phyloP scores from a whole-genome alignment of 805 yeast species.

The Clavispora phyllophila region DNA sequence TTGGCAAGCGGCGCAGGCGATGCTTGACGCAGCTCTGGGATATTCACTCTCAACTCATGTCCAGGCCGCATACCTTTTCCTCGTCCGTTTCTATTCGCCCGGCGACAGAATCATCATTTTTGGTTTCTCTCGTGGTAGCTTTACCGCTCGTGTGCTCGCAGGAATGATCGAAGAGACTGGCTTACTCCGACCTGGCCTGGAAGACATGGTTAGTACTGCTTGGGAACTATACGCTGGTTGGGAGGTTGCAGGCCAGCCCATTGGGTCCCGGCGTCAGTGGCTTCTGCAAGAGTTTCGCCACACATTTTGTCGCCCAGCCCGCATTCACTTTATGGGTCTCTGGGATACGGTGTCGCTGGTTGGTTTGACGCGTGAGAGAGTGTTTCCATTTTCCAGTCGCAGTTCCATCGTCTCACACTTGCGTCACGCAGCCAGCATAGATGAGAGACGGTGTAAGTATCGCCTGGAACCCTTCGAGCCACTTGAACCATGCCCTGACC shows the following conservation, averaged over 20 bases:
- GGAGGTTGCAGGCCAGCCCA: conserved; percentile 27
- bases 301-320: conserved; percentile 46
- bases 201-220: conserved; percentile 52
- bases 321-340: conserved; percentile 56
- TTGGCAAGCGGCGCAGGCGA: not conserved
- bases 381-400: conserved; percentile 47
- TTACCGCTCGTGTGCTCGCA: conserved; percentile 57
- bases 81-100: conserved; percentile 42
- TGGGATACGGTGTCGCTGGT: conserved; percentile 70
- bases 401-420: conserved; percentile 44
- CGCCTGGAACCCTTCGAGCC: conserved; percentile 15
- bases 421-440: conserved; percentile 63
- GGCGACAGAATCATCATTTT: conserved; percentile 53
- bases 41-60: conserved; percentile 53
- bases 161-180: conserved; percentile 68
- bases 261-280: conserved; percentile 20
- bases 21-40: conserved; percentile 47
- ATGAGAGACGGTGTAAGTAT: conserved; percentile 61
- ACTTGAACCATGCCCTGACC: conserved; percentile 25
- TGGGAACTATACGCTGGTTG: conserved; percentile 60
- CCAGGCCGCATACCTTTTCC: conserved; percentile 49
- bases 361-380: conserved; percentile 51
- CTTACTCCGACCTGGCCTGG: conserved; percentile 48
- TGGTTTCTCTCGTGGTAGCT: conserved; percentile 64
- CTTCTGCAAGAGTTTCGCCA: conserved; percentile 49